These are phyloP conservation scores for Acanthamoeba sp. DNA, from an alignment of 208 protist species.

Conservation along the genomic window DNA sequence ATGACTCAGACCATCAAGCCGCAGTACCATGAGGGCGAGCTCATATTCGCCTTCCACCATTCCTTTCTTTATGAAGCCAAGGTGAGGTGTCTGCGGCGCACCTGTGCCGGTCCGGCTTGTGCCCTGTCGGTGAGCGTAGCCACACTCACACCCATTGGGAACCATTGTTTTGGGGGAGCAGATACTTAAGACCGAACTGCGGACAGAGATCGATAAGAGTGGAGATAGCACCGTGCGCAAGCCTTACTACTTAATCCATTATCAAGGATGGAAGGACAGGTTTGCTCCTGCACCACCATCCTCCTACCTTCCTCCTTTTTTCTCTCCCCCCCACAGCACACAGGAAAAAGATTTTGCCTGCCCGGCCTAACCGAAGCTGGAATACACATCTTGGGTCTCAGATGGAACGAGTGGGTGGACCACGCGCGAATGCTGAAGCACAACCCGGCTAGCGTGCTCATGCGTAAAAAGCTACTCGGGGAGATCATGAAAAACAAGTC, in stretches of 20 bases:
- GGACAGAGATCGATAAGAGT: constrained; percentile 44
- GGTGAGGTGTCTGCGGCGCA: neutral
- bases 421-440: constrained; percentile 72
- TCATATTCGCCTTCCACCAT: constrained; percentile 73
- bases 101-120: neutral
- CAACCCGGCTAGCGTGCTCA: constrained; percentile 13
- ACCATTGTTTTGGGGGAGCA: neutral
- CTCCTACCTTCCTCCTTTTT: neutral
- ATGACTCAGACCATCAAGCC: constrained; percentile 46
- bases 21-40: constrained; percentile 40
- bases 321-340: neutral
- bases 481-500: constrained; percentile 46
- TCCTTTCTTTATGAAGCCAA: constrained; percentile 75
- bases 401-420: constrained; percentile 76
- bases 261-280: constrained; percentile 76
- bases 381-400: too few relatives aligned
- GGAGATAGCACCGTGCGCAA: constrained; percentile 9
- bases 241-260: constrained; percentile 74
- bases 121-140: neutral
- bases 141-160: neutral
- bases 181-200: constrained; percentile 52
- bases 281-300: neutral
- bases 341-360: constrained; percentile 6
- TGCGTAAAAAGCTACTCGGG: constrained; percentile 52
- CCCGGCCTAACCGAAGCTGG: too few relatives aligned